Evolutionary conservation across 163 green algal genomes (phyloP).

Genomic region (Scenedesmus sp.): DNA sequence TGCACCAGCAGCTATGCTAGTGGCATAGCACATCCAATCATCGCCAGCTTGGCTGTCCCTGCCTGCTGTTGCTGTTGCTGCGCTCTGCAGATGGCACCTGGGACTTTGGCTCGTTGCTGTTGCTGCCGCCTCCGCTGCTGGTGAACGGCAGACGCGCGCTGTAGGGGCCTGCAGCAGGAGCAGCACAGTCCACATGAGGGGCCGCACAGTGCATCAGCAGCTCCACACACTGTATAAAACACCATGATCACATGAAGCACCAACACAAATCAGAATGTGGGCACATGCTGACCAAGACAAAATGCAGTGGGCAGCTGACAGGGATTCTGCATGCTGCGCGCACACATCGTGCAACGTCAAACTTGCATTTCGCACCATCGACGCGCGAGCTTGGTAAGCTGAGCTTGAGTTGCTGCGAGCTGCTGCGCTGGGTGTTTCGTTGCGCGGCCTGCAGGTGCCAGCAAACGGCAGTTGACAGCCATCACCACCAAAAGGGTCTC

Average conservation of each 20-base stretch:
- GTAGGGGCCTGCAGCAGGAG: conserved; percentile 32
- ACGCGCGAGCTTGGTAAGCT: conserved; percentile 18
- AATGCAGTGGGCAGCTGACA: neutral
- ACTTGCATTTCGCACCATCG: neutral
- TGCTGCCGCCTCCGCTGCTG: conserved; percentile 9
- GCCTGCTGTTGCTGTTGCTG: conserved; percentile 15
- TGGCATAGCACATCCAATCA: neutral
- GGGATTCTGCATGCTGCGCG: no score
- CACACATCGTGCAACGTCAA: no score
- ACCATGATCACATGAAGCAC: neutral
- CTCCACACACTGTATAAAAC: neutral
- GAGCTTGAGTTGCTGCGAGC: conserved; percentile 14
- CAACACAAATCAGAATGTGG: neutral
- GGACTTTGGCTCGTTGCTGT: neutral
- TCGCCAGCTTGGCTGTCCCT: conserved; percentile 28
- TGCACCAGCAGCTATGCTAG: neutral
- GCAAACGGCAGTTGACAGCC: neutral
- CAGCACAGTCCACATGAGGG: neutral
- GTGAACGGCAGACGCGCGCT: neutral
- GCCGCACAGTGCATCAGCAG: neutral
- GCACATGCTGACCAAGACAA: neutral
- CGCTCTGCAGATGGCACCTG: neutral
- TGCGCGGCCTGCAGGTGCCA: neutral
- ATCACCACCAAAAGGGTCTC: neutral
- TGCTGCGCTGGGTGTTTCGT: conserved; percentile 10